Evolutionary conservation across 768 basidiomycete species (phyloP).

Genomic region (Lentinula aciculospora): DNA sequence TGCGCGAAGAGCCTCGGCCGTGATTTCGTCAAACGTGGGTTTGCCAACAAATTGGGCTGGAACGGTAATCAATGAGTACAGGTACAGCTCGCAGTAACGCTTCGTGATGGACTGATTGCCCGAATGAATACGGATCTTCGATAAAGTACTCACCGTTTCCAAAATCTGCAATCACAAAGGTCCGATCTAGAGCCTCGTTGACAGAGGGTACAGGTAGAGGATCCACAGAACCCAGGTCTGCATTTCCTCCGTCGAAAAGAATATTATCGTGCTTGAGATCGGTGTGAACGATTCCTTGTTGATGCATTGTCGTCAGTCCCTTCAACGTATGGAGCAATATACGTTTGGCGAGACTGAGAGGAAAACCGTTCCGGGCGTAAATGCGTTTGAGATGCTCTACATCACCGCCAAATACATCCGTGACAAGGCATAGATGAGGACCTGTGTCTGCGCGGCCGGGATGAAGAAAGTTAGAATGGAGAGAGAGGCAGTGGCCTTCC

Average conservation of each 20-base stretch:
- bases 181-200: slow-evolving; percentile 15
- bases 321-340: slow-evolving; percentile 20
- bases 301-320: slow-evolving; percentile 18
- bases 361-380: slow-evolving; percentile 11
- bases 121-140: not conserved
- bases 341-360: slow-evolving; percentile 20
- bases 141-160: slow-evolving; percentile 17
- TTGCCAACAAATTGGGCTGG: slow-evolving; percentile 5
- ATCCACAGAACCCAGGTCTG: slow-evolving; percentile 11
- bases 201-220: slow-evolving; percentile 20
- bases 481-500: slow-evolving; percentile 7
- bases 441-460: slow-evolving; percentile 18
- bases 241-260: slow-evolving; percentile 12
- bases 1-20: slow-evolving; percentile 17
- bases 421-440: slow-evolving; percentile 22
- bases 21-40: slow-evolving; percentile 15
- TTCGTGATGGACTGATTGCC: not conserved
- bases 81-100: too few species aligned
- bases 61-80: slow-evolving; percentile 5
- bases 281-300: slow-evolving; percentile 19
- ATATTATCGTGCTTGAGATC: slow-evolving; percentile 26
- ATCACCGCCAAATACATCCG: slow-evolving; percentile 19
- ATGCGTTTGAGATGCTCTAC: slow-evolving; percentile 13
- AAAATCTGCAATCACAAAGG: slow-evolving; percentile 21
- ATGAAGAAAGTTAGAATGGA: slow-evolving; percentile 13